Evolutionary conservation across 257 asterid genomes (phyloP).

Genomic region (Solanum bulbocastanum): DNA sequence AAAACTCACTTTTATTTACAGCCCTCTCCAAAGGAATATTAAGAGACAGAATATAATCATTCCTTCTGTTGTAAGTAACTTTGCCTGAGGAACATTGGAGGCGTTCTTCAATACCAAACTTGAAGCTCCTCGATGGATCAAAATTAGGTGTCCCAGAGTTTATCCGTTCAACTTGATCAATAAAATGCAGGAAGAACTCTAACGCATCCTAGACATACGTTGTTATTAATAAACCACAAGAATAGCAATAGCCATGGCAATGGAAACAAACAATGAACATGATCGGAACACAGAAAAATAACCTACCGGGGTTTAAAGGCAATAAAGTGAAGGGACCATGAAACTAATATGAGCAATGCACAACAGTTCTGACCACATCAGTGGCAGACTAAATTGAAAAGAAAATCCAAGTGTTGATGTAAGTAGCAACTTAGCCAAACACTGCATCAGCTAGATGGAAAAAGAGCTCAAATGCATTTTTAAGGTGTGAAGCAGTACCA

Average conservation of each 20-base stretch:
- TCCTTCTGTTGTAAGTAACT: conserved; percentile 81
- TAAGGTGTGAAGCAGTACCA: background rate
- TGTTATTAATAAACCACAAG: conserved; percentile 12
- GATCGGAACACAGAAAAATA: background rate
- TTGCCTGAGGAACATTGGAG: conserved; percentile 79
- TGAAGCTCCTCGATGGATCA: conserved; percentile 91
- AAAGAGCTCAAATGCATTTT: background rate
- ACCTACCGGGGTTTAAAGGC: background rate
- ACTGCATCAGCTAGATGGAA: background rate
- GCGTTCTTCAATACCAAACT: conserved; percentile 95
- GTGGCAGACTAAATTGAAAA: background rate
- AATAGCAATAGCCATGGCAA: background rate
- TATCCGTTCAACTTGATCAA: conserved; percentile 83
- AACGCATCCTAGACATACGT: conserved; percentile 63
- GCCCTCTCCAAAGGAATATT: conserved; percentile 86
- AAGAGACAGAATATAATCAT: conserved; percentile 71
- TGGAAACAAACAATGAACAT: background rate
- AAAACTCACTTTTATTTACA: conserved; percentile 69
- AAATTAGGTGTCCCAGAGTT: conserved; percentile 44
- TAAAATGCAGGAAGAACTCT: conserved; percentile 92
- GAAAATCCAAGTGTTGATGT: background rate
- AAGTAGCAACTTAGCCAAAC: background rate
- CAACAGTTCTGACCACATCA: background rate
- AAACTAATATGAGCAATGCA: background rate
- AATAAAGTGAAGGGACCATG: background rate